phyloP scores from a whole-genome alignment of 768 basidiomycete species.

The Pisolithus albus region DNA sequence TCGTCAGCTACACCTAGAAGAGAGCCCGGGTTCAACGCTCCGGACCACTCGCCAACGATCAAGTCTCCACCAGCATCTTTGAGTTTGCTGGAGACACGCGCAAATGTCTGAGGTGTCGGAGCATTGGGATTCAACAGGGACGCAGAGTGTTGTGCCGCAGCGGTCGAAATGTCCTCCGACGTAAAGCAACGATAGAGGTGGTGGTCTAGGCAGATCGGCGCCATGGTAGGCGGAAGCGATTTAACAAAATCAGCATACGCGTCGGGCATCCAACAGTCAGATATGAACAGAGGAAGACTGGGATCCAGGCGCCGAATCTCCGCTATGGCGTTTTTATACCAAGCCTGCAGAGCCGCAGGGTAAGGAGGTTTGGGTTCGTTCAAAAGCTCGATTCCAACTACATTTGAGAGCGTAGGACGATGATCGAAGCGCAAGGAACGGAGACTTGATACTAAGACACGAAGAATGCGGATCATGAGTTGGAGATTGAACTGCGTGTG shows the following conservation, averaged over 20 bases:
- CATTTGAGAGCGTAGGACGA: constrained; percentile 34
- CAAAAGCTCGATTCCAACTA: constrained; percentile 52
- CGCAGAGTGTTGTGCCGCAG: constrained; percentile 48
- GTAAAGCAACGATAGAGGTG: constrained; percentile 84
- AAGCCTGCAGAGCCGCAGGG: constrained; percentile 46
- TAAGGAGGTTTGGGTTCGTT: constrained; percentile 53
- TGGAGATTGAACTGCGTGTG: constrained; percentile 35
- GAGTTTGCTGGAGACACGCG: constrained; percentile 30
- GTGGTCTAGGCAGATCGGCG: constrained; percentile 63
- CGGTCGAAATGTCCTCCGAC: constrained; percentile 42
- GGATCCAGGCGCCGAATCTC: constrained; percentile 46
- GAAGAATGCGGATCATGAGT: constrained; percentile 44
- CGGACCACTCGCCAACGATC: constrained; percentile 77
- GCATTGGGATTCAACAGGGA: constrained; percentile 38
- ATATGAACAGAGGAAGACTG: constrained; percentile 61
- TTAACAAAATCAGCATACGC: constrained; percentile 53
- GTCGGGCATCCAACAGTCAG: constrained; percentile 70
- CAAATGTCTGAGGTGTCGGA: constrained; percentile 34
- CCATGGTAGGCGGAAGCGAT: constrained; percentile 23
- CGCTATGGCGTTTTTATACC: constrained; percentile 56
- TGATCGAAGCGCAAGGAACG: constrained; percentile 45
- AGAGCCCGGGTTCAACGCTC: constrained; percentile 61
- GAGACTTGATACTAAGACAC: constrained; percentile 31
- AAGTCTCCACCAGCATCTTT: constrained; percentile 42
- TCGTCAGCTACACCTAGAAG: constrained; percentile 41